A percentile compares a stretch with the other conserved stretches of the same genome.
phyloP scores from a whole-genome alignment of 2,329 filamentous ascomycete genomes.

The Colletotrichum sp. region DNA sequence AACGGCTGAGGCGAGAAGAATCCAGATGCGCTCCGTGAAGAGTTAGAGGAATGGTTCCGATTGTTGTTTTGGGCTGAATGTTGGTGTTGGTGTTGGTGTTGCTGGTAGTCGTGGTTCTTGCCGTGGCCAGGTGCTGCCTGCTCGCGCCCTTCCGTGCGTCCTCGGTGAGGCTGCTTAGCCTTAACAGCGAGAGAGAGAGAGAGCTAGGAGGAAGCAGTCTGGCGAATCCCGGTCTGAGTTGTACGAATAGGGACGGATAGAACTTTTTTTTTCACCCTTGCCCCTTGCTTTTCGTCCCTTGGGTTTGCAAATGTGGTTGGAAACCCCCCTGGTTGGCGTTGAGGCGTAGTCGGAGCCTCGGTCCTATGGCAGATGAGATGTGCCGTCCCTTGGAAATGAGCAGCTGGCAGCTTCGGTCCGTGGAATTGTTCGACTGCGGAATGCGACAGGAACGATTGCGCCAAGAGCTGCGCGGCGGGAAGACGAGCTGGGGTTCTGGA shows the following conservation, averaged over 20 bases:
- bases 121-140: conserved; percentile 11
- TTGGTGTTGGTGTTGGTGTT: not conserved
- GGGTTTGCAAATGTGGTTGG: not conserved
- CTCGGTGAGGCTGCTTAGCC: conserved; percentile 5
- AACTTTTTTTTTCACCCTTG: not conserved
- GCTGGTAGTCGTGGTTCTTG: not conserved
- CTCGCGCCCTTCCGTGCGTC: not conserved
- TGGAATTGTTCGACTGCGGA: not conserved
- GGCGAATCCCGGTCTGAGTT: not conserved
- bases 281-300: not conserved
- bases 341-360: not conserved
- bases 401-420: not conserved
- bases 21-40: not conserved
- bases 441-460: not conserved
- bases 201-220: not conserved
- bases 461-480: conserved; percentile 4
- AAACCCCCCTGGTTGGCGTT: not conserved
- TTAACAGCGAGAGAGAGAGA: not conserved
- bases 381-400: not conserved
- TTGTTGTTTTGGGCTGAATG: not conserved
- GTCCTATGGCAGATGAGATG: conserved; percentile 3
- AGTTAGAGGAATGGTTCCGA: not conserved
- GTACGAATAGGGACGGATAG: not conserved
- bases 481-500: not conserved
- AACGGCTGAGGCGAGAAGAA: not conserved